These are phyloP conservation scores for Corylus avellana DNA, from an alignment of 306 rosid species.

Conservation along the genomic window DNA sequence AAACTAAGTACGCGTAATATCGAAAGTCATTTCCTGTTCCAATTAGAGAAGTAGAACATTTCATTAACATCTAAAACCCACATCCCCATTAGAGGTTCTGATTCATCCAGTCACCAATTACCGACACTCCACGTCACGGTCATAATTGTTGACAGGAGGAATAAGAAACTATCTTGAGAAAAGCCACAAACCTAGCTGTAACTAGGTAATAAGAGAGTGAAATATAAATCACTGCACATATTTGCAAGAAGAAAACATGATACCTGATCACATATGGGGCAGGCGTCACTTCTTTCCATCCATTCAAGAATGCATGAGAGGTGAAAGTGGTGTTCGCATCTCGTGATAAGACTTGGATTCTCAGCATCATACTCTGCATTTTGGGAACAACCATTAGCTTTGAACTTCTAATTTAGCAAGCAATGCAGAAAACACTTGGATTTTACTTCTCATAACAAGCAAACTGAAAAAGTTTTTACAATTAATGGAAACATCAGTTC, in stretches of 20 bases:
- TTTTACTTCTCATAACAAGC: constrained; percentile 15
- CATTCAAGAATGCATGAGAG: constrained; percentile 80
- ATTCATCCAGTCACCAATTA: constrained; percentile 13
- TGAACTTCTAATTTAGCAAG: background rate
- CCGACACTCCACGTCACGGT: background rate
- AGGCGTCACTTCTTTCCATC: constrained; percentile 73
- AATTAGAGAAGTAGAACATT: constrained; percentile 9
- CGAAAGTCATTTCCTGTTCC: constrained; percentile 43
- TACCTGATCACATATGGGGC: constrained; percentile 88
- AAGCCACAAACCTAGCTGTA: background rate
- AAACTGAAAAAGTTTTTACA: constrained; percentile 22
- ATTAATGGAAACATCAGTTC: constrained; percentile 14
- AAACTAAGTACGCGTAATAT: constrained; percentile 26
- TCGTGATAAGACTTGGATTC: constrained; percentile 60
- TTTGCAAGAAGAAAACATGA: constrained; percentile 42
- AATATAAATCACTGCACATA: background rate
- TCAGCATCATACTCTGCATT: constrained; percentile 61
- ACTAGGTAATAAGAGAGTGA: background rate
- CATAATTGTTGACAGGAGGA: background rate
- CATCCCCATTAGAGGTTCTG: background rate
- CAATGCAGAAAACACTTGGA: background rate
- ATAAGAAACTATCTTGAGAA: background rate
- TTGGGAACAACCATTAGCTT: background rate
- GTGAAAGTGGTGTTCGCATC: constrained; percentile 76
- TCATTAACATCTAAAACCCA: background rate